Evolutionary conservation across 371 early-diverging fungal species (phyloP).

Genomic region (Mucor sp.): DNA sequence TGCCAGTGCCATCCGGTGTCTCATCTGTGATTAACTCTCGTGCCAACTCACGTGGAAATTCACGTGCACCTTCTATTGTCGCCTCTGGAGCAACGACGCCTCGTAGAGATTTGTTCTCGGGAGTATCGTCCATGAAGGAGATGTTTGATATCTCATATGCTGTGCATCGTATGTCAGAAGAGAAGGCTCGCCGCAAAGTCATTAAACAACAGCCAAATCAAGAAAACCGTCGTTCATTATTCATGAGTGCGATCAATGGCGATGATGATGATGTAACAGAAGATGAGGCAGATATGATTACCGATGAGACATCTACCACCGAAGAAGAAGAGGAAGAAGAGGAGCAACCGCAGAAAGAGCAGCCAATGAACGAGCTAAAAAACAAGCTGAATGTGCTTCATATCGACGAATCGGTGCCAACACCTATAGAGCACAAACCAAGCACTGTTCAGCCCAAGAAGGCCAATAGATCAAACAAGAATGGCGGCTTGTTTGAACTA

Average conservation of each 20-base stretch:
- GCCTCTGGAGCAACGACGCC: conserved; percentile 25
- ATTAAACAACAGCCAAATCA: conserved; percentile 1
- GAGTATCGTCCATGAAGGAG: conserved; percentile 59
- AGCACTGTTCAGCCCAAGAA: background rate
- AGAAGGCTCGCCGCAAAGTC: conserved; percentile 44
- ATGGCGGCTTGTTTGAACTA: conserved; percentile 41
- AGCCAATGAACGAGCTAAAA: conserved; percentile 6
- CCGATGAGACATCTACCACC: conserved; percentile 25
- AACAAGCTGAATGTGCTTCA: conserved; percentile 8
- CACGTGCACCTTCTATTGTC: conserved; percentile 23
- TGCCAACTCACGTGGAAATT: conserved; percentile 28
- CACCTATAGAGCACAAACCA: background rate
- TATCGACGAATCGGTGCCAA: background rate
- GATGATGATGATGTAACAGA: conserved; percentile 26
- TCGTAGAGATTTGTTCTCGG: conserved; percentile 45
- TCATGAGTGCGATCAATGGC: conserved; percentile 20
- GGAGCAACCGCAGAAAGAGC: background rate
- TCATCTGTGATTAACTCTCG: conserved; percentile 31
- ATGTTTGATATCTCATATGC: conserved; percentile 67
- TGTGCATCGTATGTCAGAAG: conserved; percentile 65
- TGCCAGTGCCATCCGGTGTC: conserved; percentile 14
- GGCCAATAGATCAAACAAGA: conserved; percentile 13
- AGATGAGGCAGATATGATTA: conserved; percentile 21
- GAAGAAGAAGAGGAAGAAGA: conserved; percentile 3
- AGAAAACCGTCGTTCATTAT: conserved; percentile 1